Evolutionary conservation across 1,139 yeast genomes (phyloP), one percentile per base, ranked within the genome.

Genomic region (Taphrina wiesneri): DNA sequence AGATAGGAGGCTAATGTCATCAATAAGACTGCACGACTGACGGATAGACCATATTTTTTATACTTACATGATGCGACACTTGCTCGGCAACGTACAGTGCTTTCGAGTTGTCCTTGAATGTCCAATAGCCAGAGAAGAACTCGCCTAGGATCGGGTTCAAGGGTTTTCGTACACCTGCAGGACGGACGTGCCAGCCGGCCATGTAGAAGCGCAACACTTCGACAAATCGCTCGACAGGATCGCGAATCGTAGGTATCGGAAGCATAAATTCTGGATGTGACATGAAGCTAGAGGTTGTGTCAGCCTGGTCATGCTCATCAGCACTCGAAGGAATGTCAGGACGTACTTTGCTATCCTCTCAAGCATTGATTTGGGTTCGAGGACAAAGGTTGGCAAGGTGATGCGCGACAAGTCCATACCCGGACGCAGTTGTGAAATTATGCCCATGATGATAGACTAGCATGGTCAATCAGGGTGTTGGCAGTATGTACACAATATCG

Each of bases 101-200:
- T 59, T 83, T 82, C 3, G 82, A 76, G 26, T 80, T 82, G 66
- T 88, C 85, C 13, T 93, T 85, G 63, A 90, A 78, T 72, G 90
- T 95, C 99, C 99, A 93, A 75, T 88, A 92, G 73, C 97, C 88
- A 19, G 89, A 82, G 75, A 90, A 93, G 71, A 87, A 82, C 75
- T 93, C 99, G 32, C 98, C 98, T 34, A 93, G 77, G 5, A 95
- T 91, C 0, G 99, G 99, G 73, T 93, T 93, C 72, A 93, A 80
- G 0, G 99, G 99, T 77, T 93, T 93, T 76, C 95, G 93, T 13
- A 93, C 99, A 0, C 98, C 99, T 75, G 92, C 93, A 26, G 99
- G 99, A 0, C 97, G 95, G 74, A 93, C 92, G 74, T 93, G 98
- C 98, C 98, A 93, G 59, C 96, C 91, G 1, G 97, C 85, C 75